Base-by-base conservation (phyloP, 140 eudicot species). In the Senecio squalidus region DNA sequence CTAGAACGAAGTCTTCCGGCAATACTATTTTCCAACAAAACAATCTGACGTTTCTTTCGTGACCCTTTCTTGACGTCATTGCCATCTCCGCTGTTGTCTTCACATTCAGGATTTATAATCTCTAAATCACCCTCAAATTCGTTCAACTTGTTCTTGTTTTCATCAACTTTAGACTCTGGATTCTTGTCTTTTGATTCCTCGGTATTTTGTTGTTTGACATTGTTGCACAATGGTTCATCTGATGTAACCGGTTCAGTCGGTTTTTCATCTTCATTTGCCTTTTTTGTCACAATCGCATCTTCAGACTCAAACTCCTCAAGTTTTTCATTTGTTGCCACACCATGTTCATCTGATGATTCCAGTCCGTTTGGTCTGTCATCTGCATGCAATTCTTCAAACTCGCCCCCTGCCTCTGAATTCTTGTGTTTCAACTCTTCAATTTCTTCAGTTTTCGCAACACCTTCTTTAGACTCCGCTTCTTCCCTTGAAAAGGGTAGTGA, bases 401-500 rank as follows among this genome's bases (percentile, higher is more conserved):
- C n/a, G n/a, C n/a, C n/a, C n/a, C 3, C 18, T 24, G 17, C 31
- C 7, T 49, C 33, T 4, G 31, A 23, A 49, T 24, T 49, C 31
- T 23, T 25, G 20, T 2, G 17, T 49, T 45, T 20, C 20, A 25
- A 45, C 52, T 45, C 26, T 5, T 18, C 52, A 4, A 24, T 50
- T 5, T 50, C 13, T 28, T 16, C 49, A 58, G 30, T 22, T 67
- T 25, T 36, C 23, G 50, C 70, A 51, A 39, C 49, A 57, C 18
- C 47, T 13, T 58, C 52, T 57, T 57, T 30, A 6, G 58, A 2
- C 50, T 44, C 65, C 1, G 18, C 59, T 51, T 78, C 81, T 29
- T 41, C 60, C 10, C 50, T 62, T 25, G 80, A 21, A 70, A 80
- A 86, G 69, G 88, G 67, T 25, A 85, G 76, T 5, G 95, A 80